Base-by-base conservation (phyloP, 768 basidiomycete species). In the Inosperma sp. region DNA sequence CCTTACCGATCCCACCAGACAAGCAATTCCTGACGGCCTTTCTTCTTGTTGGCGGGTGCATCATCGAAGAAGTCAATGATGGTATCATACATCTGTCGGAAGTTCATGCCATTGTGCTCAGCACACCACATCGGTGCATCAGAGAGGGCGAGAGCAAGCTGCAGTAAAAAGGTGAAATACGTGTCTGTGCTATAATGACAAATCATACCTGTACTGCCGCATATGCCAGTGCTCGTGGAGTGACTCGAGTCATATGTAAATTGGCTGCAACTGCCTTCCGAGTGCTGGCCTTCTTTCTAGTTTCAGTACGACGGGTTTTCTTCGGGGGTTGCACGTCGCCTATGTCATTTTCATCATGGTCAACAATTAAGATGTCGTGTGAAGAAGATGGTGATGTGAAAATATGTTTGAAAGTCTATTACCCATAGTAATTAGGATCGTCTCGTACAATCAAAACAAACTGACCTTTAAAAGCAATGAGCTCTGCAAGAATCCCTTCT, bases 401-500 rank as follows among this genome's bases (percentile, higher is more conserved):
- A 25, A 50, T 40, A 33, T 41, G 39, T 29, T 41, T 50, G 4
- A 31, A 50, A 21, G 40, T 42, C 49, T 50, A 17, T 17, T 7
- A 22, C 21, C 19, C 19, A 19, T 36, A 41, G 16, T 41, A 7
- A 41, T 13, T 17, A 22, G 25, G 39, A 17, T 17, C 39, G 13
- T 5, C 13, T 13, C 3, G 12, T 41, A 5, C 12, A 4, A 5
- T 41, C 13, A 16, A 16, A 16, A 16, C 31, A 33, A 9, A 5
- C 4, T 7, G 19, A 41, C 39, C 21, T 41, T 50, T 12, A 50
- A 27, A 9, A 50, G 37, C 16, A 49, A 39, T n/a, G 25, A 22
- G 37, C 48, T 49, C 16, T 49, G 35, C 26, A 49, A 37, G 31
- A 49, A 49, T 4, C 48, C 48, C 37, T 39, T 49, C 48, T 49